Conservation (phyloP, 345 rosid genomes). For the Euphorbia tirucalli region DNA sequence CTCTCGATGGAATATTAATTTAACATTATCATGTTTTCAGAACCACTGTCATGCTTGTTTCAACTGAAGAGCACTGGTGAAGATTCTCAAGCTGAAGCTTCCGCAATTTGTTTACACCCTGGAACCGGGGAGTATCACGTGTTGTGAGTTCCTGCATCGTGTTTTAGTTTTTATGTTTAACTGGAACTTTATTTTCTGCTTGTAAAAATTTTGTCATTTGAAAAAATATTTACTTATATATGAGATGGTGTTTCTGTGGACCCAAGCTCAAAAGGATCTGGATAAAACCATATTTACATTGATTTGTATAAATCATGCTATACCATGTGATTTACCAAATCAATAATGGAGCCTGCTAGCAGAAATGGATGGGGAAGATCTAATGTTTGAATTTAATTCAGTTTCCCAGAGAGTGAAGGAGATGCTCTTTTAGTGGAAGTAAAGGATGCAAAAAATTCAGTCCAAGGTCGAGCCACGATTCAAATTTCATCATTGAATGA, state of each 20-base stretch:
- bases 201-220: not conserved
- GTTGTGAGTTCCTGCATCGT: slow-evolving; percentile 53
- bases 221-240: not conserved
- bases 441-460: slow-evolving; percentile 61
- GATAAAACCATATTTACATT: not conserved
- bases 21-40: slow-evolving; percentile 36
- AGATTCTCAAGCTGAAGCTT: slow-evolving; percentile 53
- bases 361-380: slow-evolving; percentile 14
- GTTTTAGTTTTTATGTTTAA: not conserved
- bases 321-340: slow-evolving; percentile 4
- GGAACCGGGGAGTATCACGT: slow-evolving; percentile 87
- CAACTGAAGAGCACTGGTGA: slow-evolving; percentile 74
- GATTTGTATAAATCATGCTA: not conserved
- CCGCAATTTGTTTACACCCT: slow-evolving; percentile 69
- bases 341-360: slow-evolving; percentile 6
- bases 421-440: slow-evolving; percentile 82
- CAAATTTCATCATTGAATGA: slow-evolving; percentile 68
- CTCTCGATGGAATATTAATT: not conserved
- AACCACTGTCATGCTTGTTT: slow-evolving; percentile 71
- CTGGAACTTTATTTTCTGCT: not conserved
- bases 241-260: not conserved
- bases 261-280: not conserved
- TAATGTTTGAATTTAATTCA: slow-evolving; percentile 32
- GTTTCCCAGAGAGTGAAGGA: slow-evolving; percentile 83
- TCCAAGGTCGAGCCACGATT: slow-evolving; percentile 72